A percentile compares a stretch with the other conserved stretches of the same genome.
Conservation (phyloP, 2,329 filamentous ascomycete species). For the Aspergillus sp. region DNA sequence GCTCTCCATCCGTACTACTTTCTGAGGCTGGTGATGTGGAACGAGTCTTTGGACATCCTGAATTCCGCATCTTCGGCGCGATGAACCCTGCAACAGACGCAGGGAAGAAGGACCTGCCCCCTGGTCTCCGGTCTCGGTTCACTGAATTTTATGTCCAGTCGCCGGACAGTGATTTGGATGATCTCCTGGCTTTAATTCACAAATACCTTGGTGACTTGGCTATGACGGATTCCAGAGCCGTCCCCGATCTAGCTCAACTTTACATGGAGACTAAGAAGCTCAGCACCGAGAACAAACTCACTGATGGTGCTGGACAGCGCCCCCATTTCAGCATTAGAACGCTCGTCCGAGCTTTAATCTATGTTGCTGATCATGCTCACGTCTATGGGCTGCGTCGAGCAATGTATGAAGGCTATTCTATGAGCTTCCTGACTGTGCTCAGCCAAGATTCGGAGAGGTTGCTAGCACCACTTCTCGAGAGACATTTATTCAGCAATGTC, state of each 20-base stretch:
- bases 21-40: conserved; percentile 94
- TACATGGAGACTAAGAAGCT: conserved; percentile 86
- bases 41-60: conserved; percentile 81
- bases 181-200: conserved; percentile 83
- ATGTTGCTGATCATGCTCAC: conserved; percentile 80
- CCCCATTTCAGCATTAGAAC: conserved; percentile 97
- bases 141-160: conserved; percentile 94
- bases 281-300: conserved; percentile 77
- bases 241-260: conserved; percentile 78
- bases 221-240: conserved; percentile 70
- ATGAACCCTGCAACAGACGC: conserved; percentile 99
- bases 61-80: conserved; percentile 94
- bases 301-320: conserved; percentile 93
- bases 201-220: conserved; percentile 77
- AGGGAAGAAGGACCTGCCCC: conserved; percentile 89
- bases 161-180: conserved; percentile 82
- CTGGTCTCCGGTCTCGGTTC: conserved; percentile 86
- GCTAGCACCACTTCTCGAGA: conserved; percentile 75
- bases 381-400: conserved; percentile 83
- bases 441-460: conserved; percentile 78
- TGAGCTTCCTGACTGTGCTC: conserved; percentile 93
- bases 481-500: conserved; percentile 73
- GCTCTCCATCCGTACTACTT: conserved; percentile 78
- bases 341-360: conserved; percentile 83
- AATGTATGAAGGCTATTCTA: conserved; percentile 92